phyloP scores from a whole-genome alignment of 106 monocot genomes.

The Ottelia alismoides region DNA sequence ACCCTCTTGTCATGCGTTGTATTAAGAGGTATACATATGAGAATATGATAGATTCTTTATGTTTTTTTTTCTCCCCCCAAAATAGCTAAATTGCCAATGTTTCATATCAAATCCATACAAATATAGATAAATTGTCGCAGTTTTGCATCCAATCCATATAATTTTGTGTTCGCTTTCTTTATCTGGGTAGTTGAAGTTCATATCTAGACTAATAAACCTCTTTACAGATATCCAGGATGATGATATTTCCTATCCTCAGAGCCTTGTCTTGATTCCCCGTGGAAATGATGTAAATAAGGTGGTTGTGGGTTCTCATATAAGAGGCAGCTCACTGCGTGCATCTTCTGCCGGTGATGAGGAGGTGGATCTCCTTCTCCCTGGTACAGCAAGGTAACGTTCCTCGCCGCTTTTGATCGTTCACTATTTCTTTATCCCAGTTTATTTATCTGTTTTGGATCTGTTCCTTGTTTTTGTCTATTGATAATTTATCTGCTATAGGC shows the following conservation, averaged over 20 bases:
- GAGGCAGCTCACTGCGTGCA: slow-evolving; percentile 38
- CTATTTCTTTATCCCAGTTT: neutral
- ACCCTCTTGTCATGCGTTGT: no score
- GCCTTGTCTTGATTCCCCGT: slow-evolving; percentile 40
- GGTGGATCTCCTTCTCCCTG: slow-evolving; percentile 50
- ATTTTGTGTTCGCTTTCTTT: no score
- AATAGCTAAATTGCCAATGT: no score
- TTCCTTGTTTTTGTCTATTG: no score
- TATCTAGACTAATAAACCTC: neutral
- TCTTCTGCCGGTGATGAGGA: slow-evolving; percentile 47
- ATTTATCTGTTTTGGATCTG: neutral
- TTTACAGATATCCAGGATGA: slow-evolving; percentile 43
- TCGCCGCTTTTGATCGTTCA: neutral
- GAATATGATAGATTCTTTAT: no score
- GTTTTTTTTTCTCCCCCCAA: no score
- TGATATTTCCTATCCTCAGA: slow-evolving; percentile 27
- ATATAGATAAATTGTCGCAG: no score
- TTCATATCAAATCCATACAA: no score
- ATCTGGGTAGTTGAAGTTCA: no score
- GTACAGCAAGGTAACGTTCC: slow-evolving; percentile 33
- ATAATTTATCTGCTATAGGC: slow-evolving; percentile 4
- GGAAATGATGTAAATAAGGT: slow-evolving; percentile 27
- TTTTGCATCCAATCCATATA: no score
- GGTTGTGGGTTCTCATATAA: slow-evolving; percentile 42
- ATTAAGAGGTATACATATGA: no score